phyloP scores from a whole-genome alignment of 2,329 filamentous ascomycete genomes.

The Pyrenochaeta sp. region DNA sequence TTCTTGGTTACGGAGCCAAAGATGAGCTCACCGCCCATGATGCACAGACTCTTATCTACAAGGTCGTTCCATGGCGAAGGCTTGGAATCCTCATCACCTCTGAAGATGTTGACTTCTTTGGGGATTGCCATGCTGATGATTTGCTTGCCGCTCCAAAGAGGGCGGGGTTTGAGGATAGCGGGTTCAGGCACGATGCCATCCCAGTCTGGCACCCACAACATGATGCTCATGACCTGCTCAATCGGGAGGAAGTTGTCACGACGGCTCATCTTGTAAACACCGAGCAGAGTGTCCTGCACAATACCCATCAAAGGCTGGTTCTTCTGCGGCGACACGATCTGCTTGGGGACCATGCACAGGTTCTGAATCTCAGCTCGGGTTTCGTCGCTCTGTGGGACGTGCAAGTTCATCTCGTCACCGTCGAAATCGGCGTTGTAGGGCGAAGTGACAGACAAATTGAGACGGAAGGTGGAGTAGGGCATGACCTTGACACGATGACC shows the following conservation, averaged over 20 bases:
- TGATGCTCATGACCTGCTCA: conserved; percentile 92
- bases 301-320: conserved; percentile 99
- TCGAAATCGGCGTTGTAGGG: conserved; percentile 99
- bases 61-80: conserved; percentile 64
- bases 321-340: conserved; percentile 97
- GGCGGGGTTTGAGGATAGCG: conserved; percentile 90
- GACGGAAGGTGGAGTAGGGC: conserved; percentile 97
- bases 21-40: conserved; percentile 87
- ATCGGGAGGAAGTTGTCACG: conserved; percentile 90
- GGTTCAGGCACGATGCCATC: conserved; percentile 92
- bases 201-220: conserved; percentile 98
- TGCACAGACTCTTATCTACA: conserved; percentile 79
- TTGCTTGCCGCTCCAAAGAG: conserved; percentile 98
- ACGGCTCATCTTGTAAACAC: conserved; percentile 95
- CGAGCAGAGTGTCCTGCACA: conserved; percentile 95
- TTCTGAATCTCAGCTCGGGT: conserved; percentile 93
- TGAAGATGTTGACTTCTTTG: conserved; percentile 74
- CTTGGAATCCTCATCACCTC: conserved; percentile 67
- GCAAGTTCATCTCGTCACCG: conserved; percentile 99
- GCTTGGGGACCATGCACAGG: conserved; percentile 95
- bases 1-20: conserved; percentile 94
- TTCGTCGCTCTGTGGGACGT: conserved; percentile 97
- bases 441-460: conserved; percentile 96
- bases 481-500: conserved; percentile 96
- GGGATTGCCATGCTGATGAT: conserved; percentile 94